Evolutionary conservation across 768 basidiomycete genomes (phyloP).

Genomic region (Agaricus subrufescens): DNA sequence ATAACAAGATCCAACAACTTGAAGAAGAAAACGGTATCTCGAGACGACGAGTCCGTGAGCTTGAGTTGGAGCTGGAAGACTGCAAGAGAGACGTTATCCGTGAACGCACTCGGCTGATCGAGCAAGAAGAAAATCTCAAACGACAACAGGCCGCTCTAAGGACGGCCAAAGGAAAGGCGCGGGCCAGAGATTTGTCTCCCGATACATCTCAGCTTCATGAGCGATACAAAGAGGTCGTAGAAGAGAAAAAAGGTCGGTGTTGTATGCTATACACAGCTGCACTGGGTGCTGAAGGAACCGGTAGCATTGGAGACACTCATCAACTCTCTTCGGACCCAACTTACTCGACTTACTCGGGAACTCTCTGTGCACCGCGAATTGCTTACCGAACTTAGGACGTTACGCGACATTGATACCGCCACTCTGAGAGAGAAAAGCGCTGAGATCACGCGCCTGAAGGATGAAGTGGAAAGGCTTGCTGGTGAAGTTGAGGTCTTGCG

Average conservation of each 20-base stretch:
- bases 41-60: slow-evolving; percentile 75
- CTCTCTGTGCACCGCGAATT: slow-evolving; percentile 72
- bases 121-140: slow-evolving; percentile 45
- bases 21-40: slow-evolving; percentile 83
- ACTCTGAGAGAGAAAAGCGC: slow-evolving; percentile 54
- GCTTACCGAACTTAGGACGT: slow-evolving; percentile 56
- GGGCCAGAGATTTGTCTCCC: slow-evolving; percentile 21
- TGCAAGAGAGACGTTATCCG: slow-evolving; percentile 74
- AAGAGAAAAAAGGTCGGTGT: slow-evolving; percentile 79
- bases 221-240: slow-evolving; percentile 73
- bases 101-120: slow-evolving; percentile 62
- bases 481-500: slow-evolving; percentile 86
- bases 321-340: slow-evolving; percentile 63
- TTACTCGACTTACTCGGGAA: slow-evolving; percentile 74
- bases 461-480: slow-evolving; percentile 76
- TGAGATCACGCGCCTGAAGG: slow-evolving; percentile 63
- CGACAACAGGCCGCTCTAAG: slow-evolving; percentile 27
- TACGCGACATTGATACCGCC: slow-evolving; percentile 59
- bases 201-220: slow-evolving; percentile 37
- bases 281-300: not conserved
- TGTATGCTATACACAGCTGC: not conserved
- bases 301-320: slow-evolving; percentile 81
- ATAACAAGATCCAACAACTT: slow-evolving; percentile 63
- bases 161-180: slow-evolving; percentile 34
- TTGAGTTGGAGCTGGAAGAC: slow-evolving; percentile 82